phyloP scores from a whole-genome alignment of 208 protist genomes.

The Trypanosoma platydactyli region DNA sequence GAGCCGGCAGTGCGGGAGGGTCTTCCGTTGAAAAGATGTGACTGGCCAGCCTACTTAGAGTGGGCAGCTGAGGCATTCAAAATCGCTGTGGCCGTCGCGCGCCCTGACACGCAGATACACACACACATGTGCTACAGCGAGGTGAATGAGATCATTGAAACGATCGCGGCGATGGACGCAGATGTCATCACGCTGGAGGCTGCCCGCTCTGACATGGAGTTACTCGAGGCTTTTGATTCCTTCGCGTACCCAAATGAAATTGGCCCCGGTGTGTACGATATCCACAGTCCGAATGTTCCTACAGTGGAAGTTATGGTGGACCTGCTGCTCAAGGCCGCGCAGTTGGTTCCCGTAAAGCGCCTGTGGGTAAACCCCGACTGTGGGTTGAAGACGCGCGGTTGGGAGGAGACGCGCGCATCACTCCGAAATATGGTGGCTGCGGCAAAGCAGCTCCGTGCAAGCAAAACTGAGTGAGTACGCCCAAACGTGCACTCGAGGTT shows the following conservation, averaged over 20 bases:
- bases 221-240: slow-evolving; percentile 64
- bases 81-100: slow-evolving; percentile 51
- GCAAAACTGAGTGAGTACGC: slow-evolving; percentile 23
- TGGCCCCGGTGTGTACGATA: slow-evolving; percentile 91
- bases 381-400: slow-evolving; percentile 82
- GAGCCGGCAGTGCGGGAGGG: slow-evolving; percentile 89
- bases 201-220: slow-evolving; percentile 75
- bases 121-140: slow-evolving; percentile 92
- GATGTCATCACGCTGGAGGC: slow-evolving; percentile 90
- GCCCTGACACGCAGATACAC: slow-evolving; percentile 75
- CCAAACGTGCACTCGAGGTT: background rate
- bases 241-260: slow-evolving; percentile 81
- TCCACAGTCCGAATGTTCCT: slow-evolving; percentile 87
- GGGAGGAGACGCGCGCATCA: slow-evolving; percentile 40
- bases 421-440: slow-evolving; percentile 58
- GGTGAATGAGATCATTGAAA: slow-evolving; percentile 87
- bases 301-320: slow-evolving; percentile 65
- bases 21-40: slow-evolving; percentile 59
- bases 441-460: slow-evolving; percentile 38
- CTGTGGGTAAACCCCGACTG: slow-evolving; percentile 92
- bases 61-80: slow-evolving; percentile 82
- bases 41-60: slow-evolving; percentile 77
- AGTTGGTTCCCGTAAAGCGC: slow-evolving; percentile 39
- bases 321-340: slow-evolving; percentile 52
- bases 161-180: slow-evolving; percentile 81